These are phyloP conservation scores for Papiliotrema flavescens DNA, from an alignment of 1,284 basidiomycete genomes.

Conservation along the genomic window DNA sequence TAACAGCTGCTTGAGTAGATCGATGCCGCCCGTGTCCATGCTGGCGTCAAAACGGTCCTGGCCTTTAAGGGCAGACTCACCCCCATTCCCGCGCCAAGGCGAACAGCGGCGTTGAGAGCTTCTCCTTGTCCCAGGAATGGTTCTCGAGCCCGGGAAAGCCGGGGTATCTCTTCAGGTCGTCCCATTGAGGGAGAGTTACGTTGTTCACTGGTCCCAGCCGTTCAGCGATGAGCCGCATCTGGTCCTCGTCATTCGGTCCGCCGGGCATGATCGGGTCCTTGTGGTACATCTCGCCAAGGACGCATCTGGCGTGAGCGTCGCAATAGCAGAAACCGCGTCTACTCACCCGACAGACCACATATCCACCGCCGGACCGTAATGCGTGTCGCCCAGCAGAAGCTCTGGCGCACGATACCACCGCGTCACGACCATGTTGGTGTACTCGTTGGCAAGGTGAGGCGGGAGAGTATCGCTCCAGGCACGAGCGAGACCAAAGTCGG, in stretches of 20 bases:
- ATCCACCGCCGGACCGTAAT: slow-evolving; percentile 92
- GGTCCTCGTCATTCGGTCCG: slow-evolving; percentile 74
- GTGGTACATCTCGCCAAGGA: slow-evolving; percentile 93
- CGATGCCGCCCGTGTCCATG: slow-evolving; percentile 39
- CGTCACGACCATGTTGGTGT: slow-evolving; percentile 98
- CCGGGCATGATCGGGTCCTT: slow-evolving; percentile 85
- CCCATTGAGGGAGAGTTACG: slow-evolving; percentile 69
- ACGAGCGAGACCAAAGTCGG: slow-evolving; percentile 94
- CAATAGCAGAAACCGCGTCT: background rate
- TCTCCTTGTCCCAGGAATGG: slow-evolving; percentile 35
- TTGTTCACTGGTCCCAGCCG: slow-evolving; percentile 85
- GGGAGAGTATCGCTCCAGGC: slow-evolving; percentile 54
- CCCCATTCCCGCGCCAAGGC: slow-evolving; percentile 25
- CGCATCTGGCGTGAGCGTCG: slow-evolving; percentile 54
- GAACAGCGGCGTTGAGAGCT: slow-evolving; percentile 22
- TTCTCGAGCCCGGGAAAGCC: slow-evolving; percentile 49
- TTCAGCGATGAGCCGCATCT: slow-evolving; percentile 82
- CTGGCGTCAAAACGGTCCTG: slow-evolving; percentile 13
- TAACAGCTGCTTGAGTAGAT: slow-evolving; percentile 52
- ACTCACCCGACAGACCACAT: slow-evolving; percentile 96
- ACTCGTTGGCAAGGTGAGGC: slow-evolving; percentile 55
- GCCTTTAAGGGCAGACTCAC: slow-evolving; percentile 19
- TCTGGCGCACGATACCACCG: slow-evolving; percentile 98
- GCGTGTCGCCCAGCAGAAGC: slow-evolving; percentile 78
- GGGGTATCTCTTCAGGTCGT: slow-evolving; percentile 72